A percentile compares a stretch with the other conserved stretches of the same genome.
Conservation (phyloP, 2,329 filamentous ascomycete species). For the Emydomyces testavorans region DNA sequence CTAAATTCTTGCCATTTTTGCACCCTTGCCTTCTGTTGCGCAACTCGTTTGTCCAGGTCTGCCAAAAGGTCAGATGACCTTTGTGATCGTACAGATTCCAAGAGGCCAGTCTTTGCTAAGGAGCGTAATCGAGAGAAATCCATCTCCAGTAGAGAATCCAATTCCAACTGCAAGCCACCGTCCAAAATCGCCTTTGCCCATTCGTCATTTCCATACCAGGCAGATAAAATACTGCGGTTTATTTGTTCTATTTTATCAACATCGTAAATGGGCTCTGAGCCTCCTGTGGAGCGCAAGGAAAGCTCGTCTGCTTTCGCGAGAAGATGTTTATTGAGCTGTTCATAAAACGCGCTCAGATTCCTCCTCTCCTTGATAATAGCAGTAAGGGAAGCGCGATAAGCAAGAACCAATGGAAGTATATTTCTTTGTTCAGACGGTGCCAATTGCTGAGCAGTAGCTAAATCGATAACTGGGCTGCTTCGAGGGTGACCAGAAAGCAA, state of each 20-base stretch:
- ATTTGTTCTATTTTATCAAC: slow-evolving; percentile 20
- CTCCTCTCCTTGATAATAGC: slow-evolving; percentile 49
- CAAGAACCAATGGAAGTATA: slow-evolving; percentile 56
- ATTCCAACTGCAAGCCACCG: slow-evolving; percentile 48
- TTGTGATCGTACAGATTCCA: slow-evolving; percentile 30
- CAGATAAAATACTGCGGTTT: slow-evolving; percentile 52
- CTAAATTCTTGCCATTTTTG: slow-evolving; percentile 63
- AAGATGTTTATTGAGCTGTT: slow-evolving; percentile 54
- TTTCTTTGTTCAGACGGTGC: slow-evolving; percentile 27
- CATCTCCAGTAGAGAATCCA: slow-evolving; percentile 53
- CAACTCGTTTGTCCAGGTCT: slow-evolving; percentile 58
- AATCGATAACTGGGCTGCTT: slow-evolving; percentile 6
- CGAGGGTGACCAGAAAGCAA: slow-evolving; percentile 24
- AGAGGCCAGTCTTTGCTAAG: slow-evolving; percentile 44
- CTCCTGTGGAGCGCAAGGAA: slow-evolving; percentile 21
- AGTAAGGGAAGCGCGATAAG: slow-evolving; percentile 58
- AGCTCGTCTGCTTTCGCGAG: slow-evolving; percentile 51
- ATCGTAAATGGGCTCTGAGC: slow-evolving; percentile 12
- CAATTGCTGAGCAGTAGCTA: slow-evolving; percentile 33
- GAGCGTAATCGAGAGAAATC: slow-evolving; percentile 63
- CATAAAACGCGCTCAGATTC: slow-evolving; percentile 47
- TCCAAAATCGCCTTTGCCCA: slow-evolving; percentile 62
- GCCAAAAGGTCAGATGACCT: slow-evolving; percentile 41
- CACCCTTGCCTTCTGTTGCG: slow-evolving; percentile 55
- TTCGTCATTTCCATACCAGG: slow-evolving; percentile 66